Percentiles rank a stretch among this genome's conserved stretches.
phyloP scores from a whole-genome alignment of 768 basidiomycete species.

The Candolleomyces efflorescens region DNA sequence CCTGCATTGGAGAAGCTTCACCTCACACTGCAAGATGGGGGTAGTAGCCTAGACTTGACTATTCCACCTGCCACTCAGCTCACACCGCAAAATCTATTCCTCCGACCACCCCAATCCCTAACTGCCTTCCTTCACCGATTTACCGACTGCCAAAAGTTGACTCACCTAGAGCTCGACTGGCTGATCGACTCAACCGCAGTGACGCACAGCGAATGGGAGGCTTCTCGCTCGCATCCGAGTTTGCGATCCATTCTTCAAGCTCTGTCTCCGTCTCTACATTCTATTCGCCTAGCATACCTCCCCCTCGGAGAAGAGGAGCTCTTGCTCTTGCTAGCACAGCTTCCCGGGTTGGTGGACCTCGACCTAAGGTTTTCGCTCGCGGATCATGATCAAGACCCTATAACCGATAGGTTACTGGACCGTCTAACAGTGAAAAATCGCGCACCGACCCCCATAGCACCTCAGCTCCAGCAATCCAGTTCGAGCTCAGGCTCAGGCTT shows the following conservation, averaged over 20 bases:
- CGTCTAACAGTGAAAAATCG: conserved; percentile 12
- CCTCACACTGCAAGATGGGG: conserved; percentile 27
- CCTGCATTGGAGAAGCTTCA: conserved; percentile 29
- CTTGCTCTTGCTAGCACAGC: conserved; percentile 23
- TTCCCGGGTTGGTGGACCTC: conserved; percentile 26
- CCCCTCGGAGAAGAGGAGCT: conserved; percentile 32
- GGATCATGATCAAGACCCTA: conserved; percentile 29
- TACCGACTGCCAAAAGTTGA: conserved; percentile 25
- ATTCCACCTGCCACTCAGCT: background rate
- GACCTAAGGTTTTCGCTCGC: conserved; percentile 31
- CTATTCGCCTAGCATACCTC: conserved; percentile 33
- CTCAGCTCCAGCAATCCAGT: background rate
- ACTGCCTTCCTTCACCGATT: conserved; percentile 24
- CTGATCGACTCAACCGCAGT: conserved; percentile 16
- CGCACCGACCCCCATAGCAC: background rate
- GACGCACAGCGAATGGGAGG: conserved; percentile 13
- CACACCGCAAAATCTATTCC: background rate
- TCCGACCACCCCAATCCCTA: conserved; percentile 14
- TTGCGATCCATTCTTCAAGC: conserved; percentile 26
- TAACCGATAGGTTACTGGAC: conserved; percentile 30
- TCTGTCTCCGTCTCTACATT: conserved; percentile 22
- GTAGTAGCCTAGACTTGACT: background rate
- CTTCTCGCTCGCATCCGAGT: conserved; percentile 13
- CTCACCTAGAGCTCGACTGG: conserved; percentile 32
- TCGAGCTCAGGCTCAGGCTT: too few relatives aligned